A percentile compares a stretch with the other conserved stretches of the same genome.
phyloP scores from a whole-genome alignment of 176 grass and related monocot species.

The Microstegium vimineum region DNA sequence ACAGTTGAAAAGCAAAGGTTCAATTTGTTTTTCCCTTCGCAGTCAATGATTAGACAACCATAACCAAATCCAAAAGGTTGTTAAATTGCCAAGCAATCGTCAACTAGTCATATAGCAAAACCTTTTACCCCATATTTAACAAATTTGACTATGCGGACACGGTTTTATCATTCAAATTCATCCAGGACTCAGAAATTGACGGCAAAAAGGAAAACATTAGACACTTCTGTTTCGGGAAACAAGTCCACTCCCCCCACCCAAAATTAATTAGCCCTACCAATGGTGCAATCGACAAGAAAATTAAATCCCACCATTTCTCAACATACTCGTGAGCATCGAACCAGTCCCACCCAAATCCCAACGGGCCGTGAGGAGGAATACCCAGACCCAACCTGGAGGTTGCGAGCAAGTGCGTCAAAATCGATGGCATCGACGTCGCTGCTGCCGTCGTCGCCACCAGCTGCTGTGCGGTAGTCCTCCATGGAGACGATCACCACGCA shows the following conservation, averaged over 20 bases:
- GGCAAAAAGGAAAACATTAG: not conserved
- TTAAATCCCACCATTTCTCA: slow-evolving; percentile 18
- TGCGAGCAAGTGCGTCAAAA: slow-evolving; percentile 54
- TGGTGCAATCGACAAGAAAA: not conserved
- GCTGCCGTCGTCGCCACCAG: slow-evolving; percentile 67
- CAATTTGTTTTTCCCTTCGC: not conserved
- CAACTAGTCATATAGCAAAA: not conserved
- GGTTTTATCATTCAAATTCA: not conserved
- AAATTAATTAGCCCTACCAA: slow-evolving; percentile 11
- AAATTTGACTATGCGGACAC: not conserved
- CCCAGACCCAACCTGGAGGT: slow-evolving; percentile 71
- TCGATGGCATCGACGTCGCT: slow-evolving; percentile 81
- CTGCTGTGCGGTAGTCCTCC: slow-evolving; percentile 88
- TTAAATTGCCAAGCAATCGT: not conserved
- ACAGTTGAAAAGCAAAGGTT: not conserved
- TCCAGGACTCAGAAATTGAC: slow-evolving; percentile 18
- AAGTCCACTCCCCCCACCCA: slow-evolving; percentile 11
- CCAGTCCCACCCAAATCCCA: slow-evolving; percentile 25
- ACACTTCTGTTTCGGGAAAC: slow-evolving; percentile 25
- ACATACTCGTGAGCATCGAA: slow-evolving; percentile 7
- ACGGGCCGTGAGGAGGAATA: not conserved
- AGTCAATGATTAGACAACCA: not conserved
- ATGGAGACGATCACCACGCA: slow-evolving; percentile 93
- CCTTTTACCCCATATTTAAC: not conserved
- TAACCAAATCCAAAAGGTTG: not conserved